A percentile compares a stretch with the other conserved stretches of the same genome.
Conservation (phyloP, 2,329 filamentous ascomycete genomes). For the Fusarium sp. region DNA sequence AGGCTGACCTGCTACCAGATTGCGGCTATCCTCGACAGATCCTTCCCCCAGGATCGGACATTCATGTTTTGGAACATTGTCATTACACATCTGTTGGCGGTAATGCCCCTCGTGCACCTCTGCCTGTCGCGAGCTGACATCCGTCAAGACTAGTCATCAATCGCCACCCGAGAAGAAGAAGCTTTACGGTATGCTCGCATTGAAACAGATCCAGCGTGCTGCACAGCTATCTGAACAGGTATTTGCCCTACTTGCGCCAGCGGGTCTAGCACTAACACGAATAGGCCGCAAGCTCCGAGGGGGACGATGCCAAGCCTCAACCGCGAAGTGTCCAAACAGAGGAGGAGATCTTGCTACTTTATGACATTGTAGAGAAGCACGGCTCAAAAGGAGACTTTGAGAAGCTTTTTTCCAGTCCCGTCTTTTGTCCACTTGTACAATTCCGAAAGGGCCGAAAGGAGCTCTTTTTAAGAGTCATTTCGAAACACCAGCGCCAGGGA, state of each 20-base stretch:
- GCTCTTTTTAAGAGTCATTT: conserved; percentile 56
- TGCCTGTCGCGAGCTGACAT: conserved; percentile 11
- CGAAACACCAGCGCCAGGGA: conserved; percentile 50
- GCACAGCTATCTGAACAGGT: conserved; percentile 60
- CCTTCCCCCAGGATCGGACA: conserved; percentile 59
- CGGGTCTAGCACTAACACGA: neutral
- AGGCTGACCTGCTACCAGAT: conserved; percentile 55
- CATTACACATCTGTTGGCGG: conserved; percentile 65
- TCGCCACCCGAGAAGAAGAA: conserved; percentile 61
- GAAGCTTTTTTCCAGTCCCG: conserved; percentile 52
- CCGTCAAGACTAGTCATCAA: conserved; percentile 57
- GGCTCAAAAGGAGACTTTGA: conserved; percentile 56
- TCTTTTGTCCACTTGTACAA: conserved; percentile 57
- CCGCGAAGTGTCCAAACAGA: conserved; percentile 56
- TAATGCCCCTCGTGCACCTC: conserved; percentile 46
- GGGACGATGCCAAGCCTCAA: conserved; percentile 38
- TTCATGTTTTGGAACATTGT: conserved; percentile 68
- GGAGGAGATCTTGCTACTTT: conserved; percentile 63
- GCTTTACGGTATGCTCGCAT: conserved; percentile 63
- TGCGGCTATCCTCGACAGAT: conserved; percentile 64
- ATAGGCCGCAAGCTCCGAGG: conserved; percentile 36
- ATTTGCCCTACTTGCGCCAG: conserved; percentile 35
- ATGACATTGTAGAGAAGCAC: conserved; percentile 59
- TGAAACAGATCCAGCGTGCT: conserved; percentile 64
- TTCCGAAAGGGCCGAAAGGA: conserved; percentile 61